Conservation (phyloP, 768 basidiomycete genomes). For the Suillus luteus region DNA sequence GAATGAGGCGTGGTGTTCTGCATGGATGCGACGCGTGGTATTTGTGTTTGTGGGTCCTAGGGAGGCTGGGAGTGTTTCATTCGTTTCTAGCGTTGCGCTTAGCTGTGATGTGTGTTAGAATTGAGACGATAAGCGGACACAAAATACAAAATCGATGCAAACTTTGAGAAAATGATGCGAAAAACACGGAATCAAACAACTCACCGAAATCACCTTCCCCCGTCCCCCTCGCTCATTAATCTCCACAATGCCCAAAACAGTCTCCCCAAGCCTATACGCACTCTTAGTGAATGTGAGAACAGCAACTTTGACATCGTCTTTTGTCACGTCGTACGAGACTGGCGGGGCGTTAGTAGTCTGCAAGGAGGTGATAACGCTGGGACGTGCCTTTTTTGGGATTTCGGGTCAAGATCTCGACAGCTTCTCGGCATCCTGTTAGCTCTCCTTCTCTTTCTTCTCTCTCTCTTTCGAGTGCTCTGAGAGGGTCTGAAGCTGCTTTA, state of each 20-base stretch:
- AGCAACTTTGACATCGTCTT: constrained; percentile 88
- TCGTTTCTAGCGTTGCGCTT: constrained; percentile 86
- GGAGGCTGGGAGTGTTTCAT: constrained; percentile 76
- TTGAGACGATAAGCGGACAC: background rate
- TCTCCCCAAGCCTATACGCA: constrained; percentile 91
- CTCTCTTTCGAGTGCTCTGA: constrained; percentile 12
- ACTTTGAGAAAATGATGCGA: background rate
- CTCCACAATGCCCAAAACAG: constrained; percentile 85
- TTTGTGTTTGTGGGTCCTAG: constrained; percentile 27
- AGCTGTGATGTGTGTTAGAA: constrained; percentile 49
- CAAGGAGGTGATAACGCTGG: background rate
- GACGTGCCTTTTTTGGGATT: constrained; percentile 83
- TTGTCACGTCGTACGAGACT: constrained; percentile 96
- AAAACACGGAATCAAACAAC: constrained; percentile 20
- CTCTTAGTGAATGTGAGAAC: constrained; percentile 90
- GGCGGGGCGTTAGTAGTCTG: background rate
- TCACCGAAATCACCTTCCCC: constrained; percentile 82
- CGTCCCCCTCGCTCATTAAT: constrained; percentile 73
- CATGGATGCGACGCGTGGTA: constrained; percentile 70
- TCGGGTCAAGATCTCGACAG: constrained; percentile 88
- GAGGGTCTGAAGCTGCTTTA: background rate
- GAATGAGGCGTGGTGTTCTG: constrained; percentile 83
- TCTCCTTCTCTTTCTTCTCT: constrained; percentile 43
- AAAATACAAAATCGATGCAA: background rate
- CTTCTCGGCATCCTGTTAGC: constrained; percentile 69